A percentile compares a stretch with the other conserved stretches of the same genome.
phyloP scores from a whole-genome alignment of 169 alveolate genomes.

The Eimeria necatrix region DNA sequence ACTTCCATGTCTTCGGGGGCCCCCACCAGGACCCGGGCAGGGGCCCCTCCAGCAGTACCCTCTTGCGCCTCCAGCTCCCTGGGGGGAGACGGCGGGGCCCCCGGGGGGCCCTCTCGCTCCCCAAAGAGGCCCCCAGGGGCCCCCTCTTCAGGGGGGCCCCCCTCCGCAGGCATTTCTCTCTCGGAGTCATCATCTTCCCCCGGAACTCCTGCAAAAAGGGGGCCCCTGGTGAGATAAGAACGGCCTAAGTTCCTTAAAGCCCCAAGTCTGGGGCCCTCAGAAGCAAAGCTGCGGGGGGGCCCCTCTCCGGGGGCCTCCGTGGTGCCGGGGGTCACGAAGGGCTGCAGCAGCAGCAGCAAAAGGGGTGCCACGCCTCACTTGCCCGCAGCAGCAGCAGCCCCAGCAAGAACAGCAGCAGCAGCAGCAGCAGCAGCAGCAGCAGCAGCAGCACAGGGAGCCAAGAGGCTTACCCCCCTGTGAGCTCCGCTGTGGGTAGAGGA shows the following conservation, averaged over 20 bases:
- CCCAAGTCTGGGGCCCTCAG: neutral
- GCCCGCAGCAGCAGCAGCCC: constrained; percentile 5
- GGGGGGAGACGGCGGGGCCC: constrained; percentile 12
- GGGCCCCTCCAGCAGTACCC: neutral
- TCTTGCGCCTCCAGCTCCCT: neutral
- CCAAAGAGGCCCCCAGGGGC: neutral
- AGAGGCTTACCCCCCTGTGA: constrained; percentile 11
- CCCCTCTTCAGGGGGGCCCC: neutral
- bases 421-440: constrained; percentile 34
- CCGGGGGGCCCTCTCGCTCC: constrained; percentile 19
- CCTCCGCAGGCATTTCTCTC: neutral
- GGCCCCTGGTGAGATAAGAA: neutral
- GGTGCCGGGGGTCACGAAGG: constrained; percentile 36
- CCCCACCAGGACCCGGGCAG: neutral
- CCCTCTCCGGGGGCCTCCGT: constrained; percentile 18
- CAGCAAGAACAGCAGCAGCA: neutral
- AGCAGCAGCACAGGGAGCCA: neutral
- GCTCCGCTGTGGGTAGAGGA: neutral
- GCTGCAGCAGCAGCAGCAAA: constrained; percentile 17
- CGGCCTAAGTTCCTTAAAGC: neutral
- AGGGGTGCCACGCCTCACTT: neutral
- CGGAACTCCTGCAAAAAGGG: neutral
- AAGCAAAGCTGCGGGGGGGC: constrained; percentile 20
- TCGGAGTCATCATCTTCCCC: neutral
- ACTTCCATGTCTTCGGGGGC: neutral